These are phyloP conservation scores for Pythium aristosporum DNA, from an alignment of 352 stramenopile species.

Conservation along the genomic window DNA sequence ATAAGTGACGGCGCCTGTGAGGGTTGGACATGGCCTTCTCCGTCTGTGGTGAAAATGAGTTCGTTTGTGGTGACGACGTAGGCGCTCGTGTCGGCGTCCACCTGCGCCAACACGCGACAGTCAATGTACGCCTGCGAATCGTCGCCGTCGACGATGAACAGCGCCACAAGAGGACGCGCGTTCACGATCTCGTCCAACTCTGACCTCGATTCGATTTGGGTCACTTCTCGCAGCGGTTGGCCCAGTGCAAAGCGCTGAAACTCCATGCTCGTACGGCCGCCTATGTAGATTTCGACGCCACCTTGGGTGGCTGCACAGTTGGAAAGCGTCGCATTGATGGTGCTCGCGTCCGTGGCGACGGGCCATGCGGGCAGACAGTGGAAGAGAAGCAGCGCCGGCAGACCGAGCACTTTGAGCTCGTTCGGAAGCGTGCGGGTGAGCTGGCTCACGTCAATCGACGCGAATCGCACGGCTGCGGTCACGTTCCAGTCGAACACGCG, in stretches of 20 bases:
- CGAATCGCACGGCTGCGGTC: constrained; percentile 26
- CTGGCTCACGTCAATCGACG: constrained; percentile 28
- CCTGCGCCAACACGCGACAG: constrained; percentile 32
- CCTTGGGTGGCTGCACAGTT: constrained; percentile 25
- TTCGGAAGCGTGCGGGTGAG: constrained; percentile 11
- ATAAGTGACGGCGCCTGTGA: constrained; percentile 27
- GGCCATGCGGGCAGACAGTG: constrained; percentile 18
- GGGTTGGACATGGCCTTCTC: not conserved
- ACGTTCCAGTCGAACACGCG: constrained; percentile 21
- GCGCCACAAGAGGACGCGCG: constrained; percentile 29
- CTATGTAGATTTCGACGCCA: constrained; percentile 31
- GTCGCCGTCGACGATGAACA: constrained; percentile 34
- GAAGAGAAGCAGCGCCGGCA: constrained; percentile 37
- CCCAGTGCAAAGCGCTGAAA: constrained; percentile 39
- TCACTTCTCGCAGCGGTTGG: constrained; percentile 27
- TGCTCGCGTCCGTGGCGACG: not conserved
- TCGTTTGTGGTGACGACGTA: constrained; percentile 31
- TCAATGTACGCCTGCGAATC: constrained; percentile 40
- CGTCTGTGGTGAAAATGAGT: constrained; percentile 20
- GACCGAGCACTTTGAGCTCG: constrained; percentile 26
- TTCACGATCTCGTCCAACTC: constrained; percentile 25
- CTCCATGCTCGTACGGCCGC: constrained; percentile 36
- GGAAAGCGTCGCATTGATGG: constrained; percentile 6
- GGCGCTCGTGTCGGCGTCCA: constrained; percentile 21
- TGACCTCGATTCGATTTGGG: constrained; percentile 12